Evolutionary conservation across 202 grass and related monocot species (phyloP).

Genomic region (Schoenoplectus tabernaemontani): DNA sequence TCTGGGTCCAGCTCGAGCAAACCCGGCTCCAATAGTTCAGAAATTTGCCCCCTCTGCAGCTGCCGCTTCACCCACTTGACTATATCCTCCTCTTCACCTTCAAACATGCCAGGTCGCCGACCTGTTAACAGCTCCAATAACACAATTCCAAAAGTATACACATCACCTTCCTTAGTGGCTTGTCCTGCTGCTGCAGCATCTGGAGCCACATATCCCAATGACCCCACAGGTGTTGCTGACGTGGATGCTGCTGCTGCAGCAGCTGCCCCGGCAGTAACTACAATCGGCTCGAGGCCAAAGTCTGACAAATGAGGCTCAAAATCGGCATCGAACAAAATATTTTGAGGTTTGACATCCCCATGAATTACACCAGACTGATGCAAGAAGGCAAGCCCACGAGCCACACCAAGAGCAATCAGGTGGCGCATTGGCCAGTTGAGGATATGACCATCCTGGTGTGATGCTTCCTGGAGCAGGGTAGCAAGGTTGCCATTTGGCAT

Average conservation of each 20-base stretch:
- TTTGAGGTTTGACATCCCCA: conserved; percentile 91
- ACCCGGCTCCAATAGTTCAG: conserved; percentile 84
- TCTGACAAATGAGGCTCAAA: conserved; percentile 96
- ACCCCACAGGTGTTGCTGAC: conserved; percentile 51
- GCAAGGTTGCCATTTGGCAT: conserved; percentile 99
- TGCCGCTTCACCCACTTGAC: conserved; percentile 99
- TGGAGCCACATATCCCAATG: conserved; percentile 80
- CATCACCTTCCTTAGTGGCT: conserved; percentile 82
- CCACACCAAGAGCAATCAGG: conserved; percentile 87
- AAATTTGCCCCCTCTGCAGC: conserved; percentile 76
- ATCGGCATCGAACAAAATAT: conserved; percentile 90
- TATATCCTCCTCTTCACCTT: conserved; percentile 94
- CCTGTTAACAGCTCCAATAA: conserved; percentile 85
- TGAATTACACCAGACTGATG: conserved; percentile 84
- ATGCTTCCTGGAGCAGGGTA: conserved; percentile 87
- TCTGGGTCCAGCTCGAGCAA: conserved; percentile 94
- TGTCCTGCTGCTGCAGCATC: conserved; percentile 68
- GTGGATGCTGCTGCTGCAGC: conserved; percentile 60
- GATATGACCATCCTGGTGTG: conserved; percentile 92
- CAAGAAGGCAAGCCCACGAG: conserved; percentile 72
- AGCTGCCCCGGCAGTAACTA: conserved; percentile 73
- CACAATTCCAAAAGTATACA: conserved; percentile 96
- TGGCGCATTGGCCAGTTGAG: conserved; percentile 99
- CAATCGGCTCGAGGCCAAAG: conserved; percentile 85
- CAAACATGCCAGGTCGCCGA: conserved; percentile 82